Evolutionary conservation across 2,329 filamentous ascomycete species (phyloP).

Genomic region (Claviceps sp.): DNA sequence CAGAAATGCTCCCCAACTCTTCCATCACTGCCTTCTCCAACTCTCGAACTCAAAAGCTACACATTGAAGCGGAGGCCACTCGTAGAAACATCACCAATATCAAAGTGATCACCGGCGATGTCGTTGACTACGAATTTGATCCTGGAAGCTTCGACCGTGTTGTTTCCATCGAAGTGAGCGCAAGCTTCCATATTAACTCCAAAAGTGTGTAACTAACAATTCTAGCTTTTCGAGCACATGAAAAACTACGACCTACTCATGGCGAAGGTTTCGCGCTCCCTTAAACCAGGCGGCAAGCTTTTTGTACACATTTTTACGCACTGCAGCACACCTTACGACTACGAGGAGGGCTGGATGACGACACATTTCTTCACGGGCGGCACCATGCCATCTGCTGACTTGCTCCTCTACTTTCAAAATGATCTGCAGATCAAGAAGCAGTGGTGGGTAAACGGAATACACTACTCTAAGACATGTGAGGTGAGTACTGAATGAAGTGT

Average conservation of each 20-base stretch:
- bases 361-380: slow-evolving; percentile 61
- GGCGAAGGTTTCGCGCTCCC: slow-evolving; percentile 43
- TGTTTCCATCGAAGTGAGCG: slow-evolving; percentile 43
- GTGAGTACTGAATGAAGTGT: slow-evolving; percentile 21
- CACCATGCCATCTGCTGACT: slow-evolving; percentile 55
- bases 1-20: slow-evolving; percentile 48
- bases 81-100: slow-evolving; percentile 46
- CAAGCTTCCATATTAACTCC: neutral
- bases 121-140: slow-evolving; percentile 52
- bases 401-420: slow-evolving; percentile 53
- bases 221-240: slow-evolving; percentile 60
- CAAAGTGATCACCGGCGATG: slow-evolving; percentile 51
- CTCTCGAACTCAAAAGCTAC: slow-evolving; percentile 52
- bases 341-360: slow-evolving; percentile 62
- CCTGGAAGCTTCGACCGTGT: slow-evolving; percentile 47
- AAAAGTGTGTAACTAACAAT: neutral
- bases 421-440: slow-evolving; percentile 46
- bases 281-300: slow-evolving; percentile 50
- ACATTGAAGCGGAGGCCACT: slow-evolving; percentile 47
- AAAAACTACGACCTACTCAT: slow-evolving; percentile 60
- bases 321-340: slow-evolving; percentile 53
- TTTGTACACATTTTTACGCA: slow-evolving; percentile 59
- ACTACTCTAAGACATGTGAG: slow-evolving; percentile 60
- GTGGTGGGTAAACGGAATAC: slow-evolving; percentile 58
- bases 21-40: slow-evolving; percentile 56